Conservation (phyloP, 768 basidiomycete genomes). For the Macrocybe gigantea region DNA sequence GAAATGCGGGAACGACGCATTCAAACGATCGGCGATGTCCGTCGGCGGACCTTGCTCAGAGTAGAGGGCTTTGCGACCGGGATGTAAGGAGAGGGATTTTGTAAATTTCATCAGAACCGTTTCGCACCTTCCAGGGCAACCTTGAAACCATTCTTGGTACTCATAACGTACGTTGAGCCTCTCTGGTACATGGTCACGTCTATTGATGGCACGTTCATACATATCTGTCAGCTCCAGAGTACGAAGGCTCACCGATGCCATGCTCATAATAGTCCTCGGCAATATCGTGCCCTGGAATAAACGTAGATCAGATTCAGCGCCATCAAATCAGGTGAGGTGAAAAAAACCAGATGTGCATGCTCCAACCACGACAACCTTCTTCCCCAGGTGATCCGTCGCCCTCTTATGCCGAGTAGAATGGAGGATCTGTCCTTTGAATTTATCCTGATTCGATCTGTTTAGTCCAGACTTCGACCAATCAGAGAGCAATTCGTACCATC, state of each 20-base stretch:
- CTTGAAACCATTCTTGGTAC: constrained; percentile 30
- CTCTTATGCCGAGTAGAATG: constrained; percentile 48
- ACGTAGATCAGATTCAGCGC: background rate
- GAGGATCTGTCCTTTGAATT: constrained; percentile 41
- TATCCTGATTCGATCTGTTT: constrained; percentile 21
- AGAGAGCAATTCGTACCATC: constrained; percentile 19
- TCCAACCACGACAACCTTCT: constrained; percentile 59
- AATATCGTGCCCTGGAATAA: constrained; percentile 29
- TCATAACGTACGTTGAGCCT: constrained; percentile 48
- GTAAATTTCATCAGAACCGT: background rate
- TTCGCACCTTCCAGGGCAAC: constrained; percentile 19
- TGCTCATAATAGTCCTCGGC: constrained; percentile 26
- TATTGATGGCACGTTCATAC: constrained; percentile 17
- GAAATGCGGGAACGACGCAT: constrained; percentile 35
- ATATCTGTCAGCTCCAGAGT: constrained; percentile 24
- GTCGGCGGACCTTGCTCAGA: constrained; percentile 39
- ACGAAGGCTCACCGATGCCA: constrained; percentile 26
- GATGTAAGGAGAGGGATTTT: background rate
- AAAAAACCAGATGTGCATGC: constrained; percentile 38
- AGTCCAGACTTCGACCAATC: background rate
- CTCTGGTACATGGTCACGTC: constrained; percentile 47
- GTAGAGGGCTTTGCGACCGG: constrained; percentile 24
- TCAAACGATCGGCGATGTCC: constrained; percentile 41
- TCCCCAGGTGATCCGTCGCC: constrained; percentile 43
- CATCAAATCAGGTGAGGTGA: background rate